Evolutionary conservation across 2,329 filamentous ascomycete species (phyloP).

Genomic region (Monosporascus sp.): DNA sequence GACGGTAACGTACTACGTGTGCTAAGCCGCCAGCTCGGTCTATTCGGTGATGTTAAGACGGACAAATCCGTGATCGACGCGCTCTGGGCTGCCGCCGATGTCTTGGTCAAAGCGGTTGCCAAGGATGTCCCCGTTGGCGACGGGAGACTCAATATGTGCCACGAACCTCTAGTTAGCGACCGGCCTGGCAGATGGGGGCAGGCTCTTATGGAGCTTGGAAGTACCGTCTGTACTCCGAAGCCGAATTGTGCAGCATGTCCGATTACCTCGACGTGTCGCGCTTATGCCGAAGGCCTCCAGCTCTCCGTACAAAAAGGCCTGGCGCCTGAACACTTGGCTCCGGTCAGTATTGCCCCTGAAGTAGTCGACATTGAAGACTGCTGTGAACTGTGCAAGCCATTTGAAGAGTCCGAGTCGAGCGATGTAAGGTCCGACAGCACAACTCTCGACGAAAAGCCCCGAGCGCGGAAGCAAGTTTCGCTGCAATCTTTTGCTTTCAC

Average conservation of each 20-base stretch:
- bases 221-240: conserved; percentile 56
- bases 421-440: conserved; percentile 15
- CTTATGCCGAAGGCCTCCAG: conserved; percentile 41
- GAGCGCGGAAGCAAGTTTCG: conserved; percentile 15
- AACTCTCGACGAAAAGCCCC: conserved; percentile 6
- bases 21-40: conserved; percentile 54
- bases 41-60: conserved; percentile 52
- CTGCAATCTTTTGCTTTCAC: conserved; percentile 25
- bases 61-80: conserved; percentile 48
- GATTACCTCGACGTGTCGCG: conserved; percentile 46
- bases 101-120: conserved; percentile 48
- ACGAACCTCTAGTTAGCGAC: conserved; percentile 32
- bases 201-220: conserved; percentile 61
- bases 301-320: conserved; percentile 20
- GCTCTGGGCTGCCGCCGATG: conserved; percentile 55
- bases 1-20: conserved; percentile 61
- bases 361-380: conserved; percentile 45
- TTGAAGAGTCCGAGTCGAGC: conserved; percentile 31
- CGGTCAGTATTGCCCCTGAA: background rate
- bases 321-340: conserved; percentile 3
- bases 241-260: conserved; percentile 52
- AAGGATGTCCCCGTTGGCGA: conserved; percentile 25
- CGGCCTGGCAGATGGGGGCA: conserved; percentile 59
- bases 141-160: conserved; percentile 5
- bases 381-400: conserved; percentile 44